phyloP scores from a whole-genome alignment of 805 yeast species.

The Candida lessepsii region DNA sequence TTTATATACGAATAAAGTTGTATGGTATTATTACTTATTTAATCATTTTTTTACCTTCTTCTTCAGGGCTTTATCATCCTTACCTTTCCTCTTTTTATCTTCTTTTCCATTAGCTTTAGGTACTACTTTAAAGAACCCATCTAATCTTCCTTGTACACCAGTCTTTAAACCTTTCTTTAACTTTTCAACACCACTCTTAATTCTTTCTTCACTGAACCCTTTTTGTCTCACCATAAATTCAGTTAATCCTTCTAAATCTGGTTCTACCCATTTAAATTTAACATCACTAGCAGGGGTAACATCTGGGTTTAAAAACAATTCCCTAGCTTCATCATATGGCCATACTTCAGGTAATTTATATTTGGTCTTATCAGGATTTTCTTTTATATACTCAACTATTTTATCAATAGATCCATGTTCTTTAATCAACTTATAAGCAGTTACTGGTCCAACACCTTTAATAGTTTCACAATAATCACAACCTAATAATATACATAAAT shows the following conservation, averaged over 20 bases:
- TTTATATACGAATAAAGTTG: slow-evolving; percentile 1
- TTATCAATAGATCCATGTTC: slow-evolving; percentile 83
- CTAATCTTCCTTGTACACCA: slow-evolving; percentile 88
- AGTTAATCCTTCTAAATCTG: slow-evolving; percentile 80
- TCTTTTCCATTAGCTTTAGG: slow-evolving; percentile 40
- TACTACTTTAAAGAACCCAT: slow-evolving; percentile 81
- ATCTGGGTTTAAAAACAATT: slow-evolving; percentile 81
- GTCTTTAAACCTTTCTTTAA: slow-evolving; percentile 78
- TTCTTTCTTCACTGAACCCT: slow-evolving; percentile 92
- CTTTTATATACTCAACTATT: slow-evolving; percentile 62
- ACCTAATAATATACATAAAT: slow-evolving; percentile 88
- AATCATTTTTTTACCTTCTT: slow-evolving; percentile 25
- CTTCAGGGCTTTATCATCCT: slow-evolving; percentile 30
- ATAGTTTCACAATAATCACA: slow-evolving; percentile 98
- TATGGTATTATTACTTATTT: no score
- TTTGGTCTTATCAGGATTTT: slow-evolving; percentile 55
- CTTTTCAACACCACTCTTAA: slow-evolving; percentile 81
- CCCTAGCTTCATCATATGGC: slow-evolving; percentile 88
- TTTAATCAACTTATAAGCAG: slow-evolving; percentile 83
- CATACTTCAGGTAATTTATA: slow-evolving; percentile 89
- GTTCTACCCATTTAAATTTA: slow-evolving; percentile 82
- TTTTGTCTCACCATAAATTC: slow-evolving; percentile 82
- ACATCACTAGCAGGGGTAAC: slow-evolving; percentile 61
- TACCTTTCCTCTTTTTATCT: slow-evolving; percentile 29
- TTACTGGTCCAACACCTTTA: slow-evolving; percentile 93